These are phyloP conservation scores for Paralagenidium karlingii DNA, from an alignment of 352 stramenopile species.

Conservation along the genomic window DNA sequence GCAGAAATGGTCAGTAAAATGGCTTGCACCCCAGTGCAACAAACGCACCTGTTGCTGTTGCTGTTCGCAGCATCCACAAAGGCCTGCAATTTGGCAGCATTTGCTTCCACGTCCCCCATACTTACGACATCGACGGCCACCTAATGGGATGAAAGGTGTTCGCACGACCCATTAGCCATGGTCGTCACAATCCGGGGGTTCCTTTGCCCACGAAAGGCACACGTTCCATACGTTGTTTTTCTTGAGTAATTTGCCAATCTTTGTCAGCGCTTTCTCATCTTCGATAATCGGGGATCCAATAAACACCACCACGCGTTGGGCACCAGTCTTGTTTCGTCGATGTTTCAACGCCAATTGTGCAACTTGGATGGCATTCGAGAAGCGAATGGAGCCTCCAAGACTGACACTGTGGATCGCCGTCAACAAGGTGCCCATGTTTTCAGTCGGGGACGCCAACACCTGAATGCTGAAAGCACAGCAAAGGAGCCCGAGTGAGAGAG, in stretches of 20 bases:
- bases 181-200: not conserved
- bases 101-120: constrained; percentile 93
- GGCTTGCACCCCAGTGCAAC: not conserved
- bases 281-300: constrained; percentile 90
- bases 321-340: constrained; percentile 96
- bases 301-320: constrained; percentile 93
- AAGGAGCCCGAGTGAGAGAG: constrained; percentile 1
- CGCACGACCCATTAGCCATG: constrained; percentile 1
- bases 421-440: constrained; percentile 97
- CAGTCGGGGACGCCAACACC: constrained; percentile 92
- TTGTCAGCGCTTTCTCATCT: constrained; percentile 85
- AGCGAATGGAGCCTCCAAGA: constrained; percentile 85
- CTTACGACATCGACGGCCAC: constrained; percentile 97
- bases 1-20: not conserved
- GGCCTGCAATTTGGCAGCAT: constrained; percentile 77
- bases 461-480: constrained; percentile 50
- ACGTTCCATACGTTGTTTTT: constrained; percentile 93
- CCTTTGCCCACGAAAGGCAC: not conserved
- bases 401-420: constrained; percentile 86
- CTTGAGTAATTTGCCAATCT: constrained; percentile 97
- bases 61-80: constrained; percentile 91
- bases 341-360: constrained; percentile 97
- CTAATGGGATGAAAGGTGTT: constrained; percentile 15
- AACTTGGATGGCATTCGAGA: constrained; percentile 94
- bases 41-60: constrained; percentile 65